Evolutionary conservation across 441 rosid species (phyloP), one percentile per base, ranked within the genome.

Genomic region (Jatropha multifida): DNA sequence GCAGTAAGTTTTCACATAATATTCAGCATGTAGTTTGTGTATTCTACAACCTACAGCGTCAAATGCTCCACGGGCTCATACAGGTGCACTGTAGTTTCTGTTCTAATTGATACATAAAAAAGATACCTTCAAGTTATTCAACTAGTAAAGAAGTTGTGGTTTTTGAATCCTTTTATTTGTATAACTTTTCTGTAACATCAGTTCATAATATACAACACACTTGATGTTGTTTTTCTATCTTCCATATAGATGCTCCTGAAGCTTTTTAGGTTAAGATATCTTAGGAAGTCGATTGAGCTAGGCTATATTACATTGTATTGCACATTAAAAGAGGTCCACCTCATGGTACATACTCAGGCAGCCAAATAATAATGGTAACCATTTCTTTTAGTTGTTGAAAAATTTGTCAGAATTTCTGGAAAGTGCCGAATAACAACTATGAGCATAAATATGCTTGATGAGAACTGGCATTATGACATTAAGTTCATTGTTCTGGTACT

Each of bases 1-100:
- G 74, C 75, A 81, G 38, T 86, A 86, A 77, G 63, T 76, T 78
- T 61, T 72, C 74, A 69, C 76, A 74, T 58, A 65, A 63, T 69
- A 78, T 12, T 67, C 32, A 63, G 48, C 61, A 13, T 2, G 48
- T 76, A 68, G 44, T 74, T 48, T 69, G 67, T 64, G 52, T 32
- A 9, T 62, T 4, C 38, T 17, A 40, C 68, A 62, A 68, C 54
- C 20, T 68, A 23, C 27, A 55, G 61, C 42, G 9, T 69, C 75
- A 44, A 55, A 8, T 48, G 37, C 59, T 41, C 38, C 74, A 46
- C 59, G 58, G 65, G 55, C 26, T 77, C 73, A 65, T 46, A 67
- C 63, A 56, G 78, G 71, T 72, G 76, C 80, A 73, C 69, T 20
- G 7, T 55, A 77, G 41, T 78, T 72, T 68, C 78, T 55, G 60